Evolutionary conservation across 805 yeast genomes (phyloP).

Genomic region (Candida cerambycidarum): DNA sequence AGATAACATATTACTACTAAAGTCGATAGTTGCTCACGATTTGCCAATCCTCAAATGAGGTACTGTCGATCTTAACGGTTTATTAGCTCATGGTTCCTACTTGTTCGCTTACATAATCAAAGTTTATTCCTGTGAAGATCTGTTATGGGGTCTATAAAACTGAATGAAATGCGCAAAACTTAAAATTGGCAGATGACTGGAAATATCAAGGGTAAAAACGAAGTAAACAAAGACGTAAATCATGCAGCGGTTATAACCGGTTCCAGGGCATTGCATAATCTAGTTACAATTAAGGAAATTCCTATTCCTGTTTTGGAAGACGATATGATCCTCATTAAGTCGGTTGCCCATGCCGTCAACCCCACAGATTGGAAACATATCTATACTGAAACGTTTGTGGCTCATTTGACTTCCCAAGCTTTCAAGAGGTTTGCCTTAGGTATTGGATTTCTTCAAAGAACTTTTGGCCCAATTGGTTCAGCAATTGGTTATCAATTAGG

Average conservation of each 20-base stretch:
- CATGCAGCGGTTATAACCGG: slow-evolving; percentile 10
- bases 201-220: too few species aligned
- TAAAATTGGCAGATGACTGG: too few species aligned
- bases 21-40: too few species aligned
- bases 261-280: slow-evolving; percentile 1
- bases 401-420: slow-evolving; percentile 14
- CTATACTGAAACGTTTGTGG: slow-evolving; percentile 1
- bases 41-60: too few species aligned
- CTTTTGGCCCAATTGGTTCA: not conserved
- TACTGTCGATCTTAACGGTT: too few species aligned
- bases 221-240: not conserved
- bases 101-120: too few species aligned
- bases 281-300: slow-evolving; percentile 4
- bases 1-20: too few species aligned
- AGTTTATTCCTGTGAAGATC: too few species aligned
- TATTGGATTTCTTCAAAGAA: not conserved
- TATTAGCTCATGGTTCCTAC: too few species aligned
- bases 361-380: slow-evolving; percentile 24
- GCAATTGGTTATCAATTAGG: slow-evolving; percentile 1
- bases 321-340: slow-evolving; percentile 13
- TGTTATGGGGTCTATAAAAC: too few species aligned
- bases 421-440: slow-evolving; percentile 1
- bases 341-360: slow-evolving; percentile 25
- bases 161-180: too few species aligned
- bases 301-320: slow-evolving; percentile 8